Percentiles rank a stretch among this genome's conserved stretches.
Conservation (phyloP, 2,329 filamentous ascomycete genomes). For the Paecilomyces dactylethromorphus region DNA sequence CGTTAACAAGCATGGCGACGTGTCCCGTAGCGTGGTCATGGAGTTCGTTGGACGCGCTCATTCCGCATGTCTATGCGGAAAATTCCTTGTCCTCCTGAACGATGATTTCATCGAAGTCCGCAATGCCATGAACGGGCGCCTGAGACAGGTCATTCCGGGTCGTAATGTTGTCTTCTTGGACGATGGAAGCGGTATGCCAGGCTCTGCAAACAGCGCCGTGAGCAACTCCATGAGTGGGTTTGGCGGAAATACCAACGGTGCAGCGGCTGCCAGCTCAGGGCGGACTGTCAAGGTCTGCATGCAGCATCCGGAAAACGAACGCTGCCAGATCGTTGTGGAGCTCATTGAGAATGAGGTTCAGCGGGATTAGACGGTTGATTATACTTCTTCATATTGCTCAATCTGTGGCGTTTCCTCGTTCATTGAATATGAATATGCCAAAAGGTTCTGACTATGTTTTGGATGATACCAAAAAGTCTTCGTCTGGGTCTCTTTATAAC, state of each 20-base stretch:
- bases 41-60: constrained; percentile 95
- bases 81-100: constrained; percentile 89
- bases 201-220: constrained; percentile 33
- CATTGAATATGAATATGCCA: background rate
- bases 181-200: constrained; percentile 52
- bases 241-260: constrained; percentile 28
- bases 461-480: background rate
- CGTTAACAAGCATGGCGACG: constrained; percentile 95
- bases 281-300: constrained; percentile 90
- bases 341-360: constrained; percentile 88
- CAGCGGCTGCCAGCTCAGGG: constrained; percentile 32
- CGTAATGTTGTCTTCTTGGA: constrained; percentile 86
- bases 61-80: constrained; percentile 79
- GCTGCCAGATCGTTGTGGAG: constrained; percentile 84
- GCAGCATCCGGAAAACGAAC: constrained; percentile 82
- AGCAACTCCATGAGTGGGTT: constrained; percentile 33
- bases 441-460: background rate
- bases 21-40: constrained; percentile 91
- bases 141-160: constrained; percentile 91
- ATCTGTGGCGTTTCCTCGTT: background rate
- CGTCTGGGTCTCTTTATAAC: background rate
- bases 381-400: background rate
- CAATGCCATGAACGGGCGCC: constrained; percentile 88
- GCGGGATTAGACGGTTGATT: constrained; percentile 37
- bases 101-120: constrained; percentile 95